These are phyloP conservation scores for Pinus albicaulis DNA, from an alignment of 75 land plant genomes.

Conservation along the genomic window DNA sequence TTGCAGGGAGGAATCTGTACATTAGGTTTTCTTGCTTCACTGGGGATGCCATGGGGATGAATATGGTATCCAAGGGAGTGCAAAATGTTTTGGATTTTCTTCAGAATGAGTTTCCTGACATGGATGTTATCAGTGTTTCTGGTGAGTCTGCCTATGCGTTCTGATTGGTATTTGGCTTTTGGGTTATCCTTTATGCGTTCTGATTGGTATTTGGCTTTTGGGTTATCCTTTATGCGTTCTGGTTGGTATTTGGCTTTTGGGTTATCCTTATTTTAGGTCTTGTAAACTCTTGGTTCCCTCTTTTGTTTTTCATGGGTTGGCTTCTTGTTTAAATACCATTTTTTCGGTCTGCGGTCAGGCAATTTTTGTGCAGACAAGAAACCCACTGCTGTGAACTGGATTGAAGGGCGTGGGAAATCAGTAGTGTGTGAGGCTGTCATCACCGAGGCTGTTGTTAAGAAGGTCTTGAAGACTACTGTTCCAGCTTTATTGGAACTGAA, in stretches of 20 bases:
- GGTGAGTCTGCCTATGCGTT: slow-evolving; percentile 24
- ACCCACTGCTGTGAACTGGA: slow-evolving; percentile 69
- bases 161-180: no score
- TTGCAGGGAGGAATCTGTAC: slow-evolving; percentile 86
- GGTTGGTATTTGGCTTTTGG: no score
- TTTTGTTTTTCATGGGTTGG: no score
- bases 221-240: no score
- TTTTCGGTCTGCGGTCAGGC: slow-evolving; percentile 26
- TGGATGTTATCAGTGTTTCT: slow-evolving; percentile 78
- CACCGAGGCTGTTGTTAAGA: slow-evolving; percentile 54
- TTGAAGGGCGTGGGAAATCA: slow-evolving; percentile 74
- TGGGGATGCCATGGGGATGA: slow-evolving; percentile 99
- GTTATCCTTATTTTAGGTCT: no score
- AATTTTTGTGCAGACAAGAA: slow-evolving; percentile 49
- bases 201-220: no score
- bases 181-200: no score
- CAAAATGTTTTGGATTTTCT: slow-evolving; percentile 80
- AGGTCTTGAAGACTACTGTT: slow-evolving; percentile 71
- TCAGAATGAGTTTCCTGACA: slow-evolving; percentile 66
- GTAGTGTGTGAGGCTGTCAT: slow-evolving; percentile 77
- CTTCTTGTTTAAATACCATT: neutral
- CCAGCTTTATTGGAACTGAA: slow-evolving; percentile 78
- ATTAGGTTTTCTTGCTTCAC: slow-evolving; percentile 77
- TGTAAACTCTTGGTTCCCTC: no score
- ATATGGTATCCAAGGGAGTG: slow-evolving; percentile 94